Evolutionary conservation across 805 yeast species (phyloP).

Genomic region (Isabelozyma gotoi): DNA sequence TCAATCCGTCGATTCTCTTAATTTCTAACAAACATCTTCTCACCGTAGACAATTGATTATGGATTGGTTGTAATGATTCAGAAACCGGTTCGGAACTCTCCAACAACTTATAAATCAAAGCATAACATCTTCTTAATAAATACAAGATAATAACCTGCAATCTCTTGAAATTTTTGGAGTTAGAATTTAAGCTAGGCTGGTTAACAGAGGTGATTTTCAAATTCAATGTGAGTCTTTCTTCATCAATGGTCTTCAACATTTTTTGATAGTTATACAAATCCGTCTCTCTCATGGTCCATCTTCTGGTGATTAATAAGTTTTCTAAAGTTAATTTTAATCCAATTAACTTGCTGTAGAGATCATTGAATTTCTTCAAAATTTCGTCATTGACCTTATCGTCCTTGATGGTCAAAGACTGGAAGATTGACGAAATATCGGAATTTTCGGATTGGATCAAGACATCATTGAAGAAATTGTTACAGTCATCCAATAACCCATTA

Average conservation of each 20-base stretch:
- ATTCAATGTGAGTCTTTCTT: constrained; percentile 51
- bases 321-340: constrained; percentile 74
- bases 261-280: constrained; percentile 85
- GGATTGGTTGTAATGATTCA: constrained; percentile 90
- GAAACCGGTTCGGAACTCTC: constrained; percentile 95
- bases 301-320: constrained; percentile 81
- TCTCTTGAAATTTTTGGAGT: constrained; percentile 22
- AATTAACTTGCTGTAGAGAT: constrained; percentile 61
- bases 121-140: constrained; percentile 85
- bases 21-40: constrained; percentile 87
- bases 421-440: constrained; percentile 18
- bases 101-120: constrained; percentile 81
- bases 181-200: background rate
- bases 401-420: constrained; percentile 19
- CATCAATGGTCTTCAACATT: constrained; percentile 71
- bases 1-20: constrained; percentile 89
- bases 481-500: constrained; percentile 80
- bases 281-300: constrained; percentile 97
- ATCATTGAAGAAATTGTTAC: constrained; percentile 73
- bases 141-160: constrained; percentile 59
- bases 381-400: constrained; percentile 26
- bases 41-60: constrained; percentile 90
- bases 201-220: constrained; percentile 2
- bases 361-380: constrained; percentile 32
- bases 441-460: constrained; percentile 46